These are phyloP conservation scores for Mentha longifolia DNA, from an alignment of 257 asterid species.

Conservation along the genomic window DNA sequence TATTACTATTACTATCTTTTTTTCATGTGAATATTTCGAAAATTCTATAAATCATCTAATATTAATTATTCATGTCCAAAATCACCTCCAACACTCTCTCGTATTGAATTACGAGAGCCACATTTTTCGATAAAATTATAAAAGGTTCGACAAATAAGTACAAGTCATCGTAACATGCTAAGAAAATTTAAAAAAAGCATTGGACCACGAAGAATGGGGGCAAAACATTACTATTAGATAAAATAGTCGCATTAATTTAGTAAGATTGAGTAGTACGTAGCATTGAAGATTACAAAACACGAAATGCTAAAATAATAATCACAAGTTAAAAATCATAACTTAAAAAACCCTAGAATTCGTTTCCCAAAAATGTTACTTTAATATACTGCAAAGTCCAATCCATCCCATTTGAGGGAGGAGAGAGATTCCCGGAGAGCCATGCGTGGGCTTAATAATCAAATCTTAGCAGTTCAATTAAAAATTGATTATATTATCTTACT, in stretches of 20 bases:
- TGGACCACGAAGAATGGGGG: conserved; percentile 48
- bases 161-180: conserved; percentile 38
- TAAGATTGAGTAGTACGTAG: conserved; percentile 19
- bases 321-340: background rate
- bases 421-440: conserved; percentile 87
- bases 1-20: background rate
- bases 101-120: background rate
- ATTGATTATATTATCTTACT: conserved; percentile 34
- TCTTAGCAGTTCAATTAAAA: conserved; percentile 30
- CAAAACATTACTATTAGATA: conserved; percentile 19
- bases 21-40: conserved; percentile 25
- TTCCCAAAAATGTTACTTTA: conserved; percentile 38
- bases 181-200: conserved; percentile 19
- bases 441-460: conserved; percentile 65
- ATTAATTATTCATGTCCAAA: background rate
- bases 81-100: background rate
- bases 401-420: conserved; percentile 50
- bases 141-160: conserved; percentile 22
- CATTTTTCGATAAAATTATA: conserved; percentile 3
- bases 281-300: conserved; percentile 30
- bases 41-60: conserved; percentile 19
- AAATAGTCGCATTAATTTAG: conserved; percentile 9
- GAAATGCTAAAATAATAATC: background rate
- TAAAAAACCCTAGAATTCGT: conserved; percentile 38
- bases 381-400: conserved; percentile 43